Base-by-base conservation (phyloP, 2,329 filamentous ascomycete species). In the Alternaria rosae region DNA sequence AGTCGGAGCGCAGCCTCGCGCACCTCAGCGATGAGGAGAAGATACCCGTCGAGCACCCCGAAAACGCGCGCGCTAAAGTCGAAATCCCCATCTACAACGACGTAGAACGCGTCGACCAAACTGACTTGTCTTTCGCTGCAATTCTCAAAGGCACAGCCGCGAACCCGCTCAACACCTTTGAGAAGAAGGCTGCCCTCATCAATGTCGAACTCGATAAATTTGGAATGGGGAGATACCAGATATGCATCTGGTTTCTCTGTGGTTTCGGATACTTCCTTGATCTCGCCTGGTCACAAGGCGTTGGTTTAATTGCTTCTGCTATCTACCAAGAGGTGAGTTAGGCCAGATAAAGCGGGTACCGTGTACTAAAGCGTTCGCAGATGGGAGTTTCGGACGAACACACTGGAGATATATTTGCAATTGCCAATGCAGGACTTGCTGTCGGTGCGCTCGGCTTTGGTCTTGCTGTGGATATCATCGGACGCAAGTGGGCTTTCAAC, bases 191-290 rank as follows among this genome's bases (percentile, higher is more conserved):
- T n/a, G 71, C 72, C 5, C 70, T 74, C 10, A 69, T 74, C 63
- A 75, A 75, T 51, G 67, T 66, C n/a, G 71, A 75, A 35, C 38
- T 75, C 3, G 72, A 75, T 57, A 72, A 72, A n/a, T 74, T 75
- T 25, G 72, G 72, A 10, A 64, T 75, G 50, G 71, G 72, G 13
- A 66, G 50, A 41, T 75, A 75, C 32, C 72, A 75, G 28, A 68
- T 74, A 64, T 75, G 72, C 52, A 74, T 75, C 53, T 75, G 72
- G 72, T 73, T 75, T 30, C 70, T 75, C 10, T 75, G 72, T 51
- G 72, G 72, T 13, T 75, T 75, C 45, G 72, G 72, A 20, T 75
- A 75, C 51, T 75, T 75, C 38, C 61, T 75, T 25, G 72, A 75
- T 30, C 62, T 75, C n/a, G 71, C 72, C n/a, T 75, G 72, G 72